Evolutionary conservation across 164 flowering plant species (phyloP), one percentile per base, ranked within the genome.

Genomic region (Akebia trifoliata): DNA sequence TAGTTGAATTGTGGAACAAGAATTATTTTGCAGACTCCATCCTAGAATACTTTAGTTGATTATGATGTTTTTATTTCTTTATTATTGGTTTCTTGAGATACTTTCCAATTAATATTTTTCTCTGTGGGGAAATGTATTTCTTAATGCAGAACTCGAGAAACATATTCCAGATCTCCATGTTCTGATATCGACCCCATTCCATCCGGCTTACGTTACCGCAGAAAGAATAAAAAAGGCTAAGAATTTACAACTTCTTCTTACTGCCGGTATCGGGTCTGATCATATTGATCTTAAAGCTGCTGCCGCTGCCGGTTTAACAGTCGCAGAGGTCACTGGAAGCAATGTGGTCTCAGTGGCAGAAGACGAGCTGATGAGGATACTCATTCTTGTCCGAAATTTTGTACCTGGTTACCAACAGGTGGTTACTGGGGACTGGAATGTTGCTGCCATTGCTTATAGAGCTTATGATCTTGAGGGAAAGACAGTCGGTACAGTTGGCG

Each of bases 311-410:
- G 96, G 97, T 8, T 55, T 93, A 48, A 93, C 99, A 3, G 99
- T 93, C 57, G 99, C 99, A 2, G 99, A 93, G 66, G 90, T 93
- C 67, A 93, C 99, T 1, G 99, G 97, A 56, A 87, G 97, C 76
- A 93, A 93, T 72, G 70, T 61, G 8, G 99, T 90, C 15, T 90
- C 99, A 1, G 99, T 93, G 61, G 99, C 99, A 37, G 97, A 93
- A 64, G 97, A 93, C 61, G 99, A 93, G 71, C 87, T 93, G 15
- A 93, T 90, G 99, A 78, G 99, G 64, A 84, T 87, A 58, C 89
- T 93, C 54, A 85, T 93, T 67, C 99, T 93, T 36, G 80, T 83
- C 12, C 78, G 99, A 51, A 93, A 93, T 56, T 93, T 90, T 70
- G 6, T 90, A 42, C 96, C 97, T 45, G 97, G 95, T 22, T 64